Conservation (phyloP, 805 yeast genomes). For the Saccharomycopsis javanensis region DNA sequence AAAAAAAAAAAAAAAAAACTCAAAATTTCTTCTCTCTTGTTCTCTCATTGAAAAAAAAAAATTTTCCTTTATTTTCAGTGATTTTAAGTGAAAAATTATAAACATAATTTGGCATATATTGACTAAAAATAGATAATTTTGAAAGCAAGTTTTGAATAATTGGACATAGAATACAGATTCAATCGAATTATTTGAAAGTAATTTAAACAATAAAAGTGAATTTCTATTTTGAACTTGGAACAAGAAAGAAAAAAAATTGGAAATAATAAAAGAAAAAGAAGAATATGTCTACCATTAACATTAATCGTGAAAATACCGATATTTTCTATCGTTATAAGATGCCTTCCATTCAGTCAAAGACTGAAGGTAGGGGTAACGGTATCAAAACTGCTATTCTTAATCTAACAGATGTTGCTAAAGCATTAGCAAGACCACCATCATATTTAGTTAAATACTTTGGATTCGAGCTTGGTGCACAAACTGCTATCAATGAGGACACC, state of each 20-base stretch:
- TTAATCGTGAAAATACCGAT: constrained; percentile 94
- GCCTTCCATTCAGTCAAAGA: constrained; percentile 96
- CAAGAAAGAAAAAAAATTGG: too few species aligned
- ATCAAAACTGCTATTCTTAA: constrained; percentile 91
- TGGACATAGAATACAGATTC: too few species aligned
- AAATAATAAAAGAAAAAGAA: too few species aligned
- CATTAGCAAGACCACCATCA: constrained; percentile 85
- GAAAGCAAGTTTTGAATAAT: background rate
- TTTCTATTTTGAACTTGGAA: too few species aligned
- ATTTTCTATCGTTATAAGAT: constrained; percentile 98
- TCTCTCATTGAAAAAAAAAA: background rate
- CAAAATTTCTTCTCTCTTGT: background rate
- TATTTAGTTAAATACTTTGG: constrained; percentile 94
- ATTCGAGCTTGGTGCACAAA: constrained; percentile 94
- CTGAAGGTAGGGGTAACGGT: constrained; percentile 99
- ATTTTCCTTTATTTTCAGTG: background rate
- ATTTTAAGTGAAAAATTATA: background rate
- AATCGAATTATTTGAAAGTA: background rate
- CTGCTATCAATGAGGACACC: constrained; percentile 63
- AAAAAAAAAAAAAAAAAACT: too few species aligned
- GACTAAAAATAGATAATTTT: background rate
- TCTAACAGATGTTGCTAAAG: constrained; percentile 86
- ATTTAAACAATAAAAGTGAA: too few species aligned
- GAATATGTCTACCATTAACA: constrained; percentile 76
- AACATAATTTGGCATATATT: background rate